These are phyloP conservation scores for Castanospermum australe DNA, from an alignment of 306 rosid genomes.

Conservation along the genomic window DNA sequence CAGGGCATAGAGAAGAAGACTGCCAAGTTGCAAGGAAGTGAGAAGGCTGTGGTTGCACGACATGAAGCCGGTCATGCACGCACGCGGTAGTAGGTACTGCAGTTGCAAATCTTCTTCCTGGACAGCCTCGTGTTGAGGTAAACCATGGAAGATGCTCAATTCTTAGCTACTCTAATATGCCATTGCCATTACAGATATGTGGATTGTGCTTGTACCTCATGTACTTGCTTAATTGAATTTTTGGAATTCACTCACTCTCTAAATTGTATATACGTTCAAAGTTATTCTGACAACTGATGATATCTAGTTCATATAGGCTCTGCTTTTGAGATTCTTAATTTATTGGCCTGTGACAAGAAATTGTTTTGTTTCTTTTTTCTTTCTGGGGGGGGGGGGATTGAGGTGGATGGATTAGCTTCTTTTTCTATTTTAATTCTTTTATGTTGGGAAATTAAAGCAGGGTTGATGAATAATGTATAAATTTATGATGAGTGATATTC, in stretches of 20 bases:
- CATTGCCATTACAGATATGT: constrained; percentile 9
- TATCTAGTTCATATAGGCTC: background rate
- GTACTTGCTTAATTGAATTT: constrained; percentile 3
- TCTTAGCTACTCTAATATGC: constrained; percentile 13
- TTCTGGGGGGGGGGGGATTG: background rate
- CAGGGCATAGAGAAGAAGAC: constrained; percentile 99
- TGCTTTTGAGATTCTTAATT: constrained; percentile 4
- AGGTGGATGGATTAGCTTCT: background rate
- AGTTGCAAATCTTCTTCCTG: constrained; percentile 87
- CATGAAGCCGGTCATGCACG: constrained; percentile 99
- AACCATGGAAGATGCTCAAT: constrained; percentile 19
- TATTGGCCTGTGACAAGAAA: background rate
- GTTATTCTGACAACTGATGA: background rate
- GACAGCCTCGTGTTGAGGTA: constrained; percentile 98
- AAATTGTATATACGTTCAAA: background rate
- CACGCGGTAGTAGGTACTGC: constrained; percentile 98
- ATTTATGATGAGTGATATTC: background rate
- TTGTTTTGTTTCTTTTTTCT: background rate
- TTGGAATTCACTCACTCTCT: background rate
- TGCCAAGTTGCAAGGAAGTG: constrained; percentile 85
- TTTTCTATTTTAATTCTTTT: background rate
- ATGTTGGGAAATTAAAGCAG: background rate
- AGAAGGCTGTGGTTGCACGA: constrained; percentile 95
- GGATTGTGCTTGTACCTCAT: background rate
- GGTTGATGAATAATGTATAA: background rate